Base-by-base conservation (phyloP, 805 yeast species). In the Yarrowia alimentaria region DNA sequence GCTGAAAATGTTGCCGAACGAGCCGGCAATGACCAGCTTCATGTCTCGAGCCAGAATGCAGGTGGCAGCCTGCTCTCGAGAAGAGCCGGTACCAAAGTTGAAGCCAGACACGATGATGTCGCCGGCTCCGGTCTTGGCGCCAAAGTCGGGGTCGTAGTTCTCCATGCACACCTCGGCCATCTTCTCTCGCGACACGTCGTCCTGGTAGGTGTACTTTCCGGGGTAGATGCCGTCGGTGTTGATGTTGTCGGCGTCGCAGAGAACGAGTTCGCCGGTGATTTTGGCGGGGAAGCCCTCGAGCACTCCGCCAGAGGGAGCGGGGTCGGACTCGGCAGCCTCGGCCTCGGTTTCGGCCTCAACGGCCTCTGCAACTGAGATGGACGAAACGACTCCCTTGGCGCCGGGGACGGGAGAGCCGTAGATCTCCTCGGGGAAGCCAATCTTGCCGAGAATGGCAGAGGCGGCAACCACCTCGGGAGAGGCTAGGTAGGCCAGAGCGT, bases 161-260 rank as follows among this genome's bases (percentile, higher is more conserved):
- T 93, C 99, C 99, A 93, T 93, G 73, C 99, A 93, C 38, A 93
- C 99, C 68, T 91, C 85, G 26, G 99, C 99, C 99, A 93, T 93
- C 66, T 84, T 87, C 60, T 87, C 95, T 62, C 85, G 77, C 32
- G 97, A 78, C 38, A 93, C 93, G 64, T 93, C 98, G 67, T 93
- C 99, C 72, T 93, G 98, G 70, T 93, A 93, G 8, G 99, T 93
- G 74, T 93, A 93, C 67, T 93, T 93, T 58, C 99, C 99, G 17
- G 99, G 99, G 65, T 93, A 93, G 54, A 93, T 93, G 63, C 98
- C 99, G 67, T 93, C 99, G 17, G 99, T 93, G 71, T 93, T 93
- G 68, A 93, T 64, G 57, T 71, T 71, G 69, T 93, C 99, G 37
- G 97, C 97, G 64, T 93, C 96, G 76, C 99, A 93, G 19, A 93